Base-by-base conservation (phyloP, 352 stramenopile species). In the Blastocystis sp. region DNA sequence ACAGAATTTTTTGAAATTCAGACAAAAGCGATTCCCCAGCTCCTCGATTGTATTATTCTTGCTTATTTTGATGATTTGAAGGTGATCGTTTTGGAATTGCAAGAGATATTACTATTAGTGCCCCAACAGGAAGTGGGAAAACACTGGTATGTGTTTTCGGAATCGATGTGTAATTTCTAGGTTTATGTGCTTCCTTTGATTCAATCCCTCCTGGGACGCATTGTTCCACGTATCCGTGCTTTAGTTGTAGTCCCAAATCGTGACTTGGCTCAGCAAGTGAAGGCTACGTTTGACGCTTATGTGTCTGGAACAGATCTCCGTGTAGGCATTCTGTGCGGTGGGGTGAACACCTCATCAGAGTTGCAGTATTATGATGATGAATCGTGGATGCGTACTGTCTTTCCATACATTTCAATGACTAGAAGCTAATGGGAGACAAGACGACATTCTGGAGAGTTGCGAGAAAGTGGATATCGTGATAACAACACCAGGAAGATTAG, bases 1-100 rank as follows among this genome's bases (percentile, higher is more conserved):
- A 54, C 39, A 16, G 78, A 76, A 20, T 89, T 89, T 26, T 89
- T 89, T 62, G 78, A 89, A 56, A 89, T 89, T 43, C 78, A 89
- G n/a, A 89, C 78, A 0, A 76, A 55, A 66, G 78, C 78, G 1
- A 78, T 89, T 89, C 78, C 78, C 16, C 63, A 89, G 41, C 64
- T 89, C 43, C 37, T 89, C 3, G 66, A 89, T 89, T 89, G 78
- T 89, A 4, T 8, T 37, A 5, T 20, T 69, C 18, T 47, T 9
- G 5, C 9, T 6, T 50, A 4, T 47, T 26, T 26, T 24, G 6
- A 8, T 68, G 24, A n/a, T 47, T 66, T 54, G 18, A 69, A 85
- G 73, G 73, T 43, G 78, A 89, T 65, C 62, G 64, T n/a, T 89
- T 7, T 66, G 6, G 24, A 9, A 89, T 79, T 34, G 78, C 78